Base-by-base conservation (phyloP, 768 basidiomycete species). In the Lactifluus volemus region DNA sequence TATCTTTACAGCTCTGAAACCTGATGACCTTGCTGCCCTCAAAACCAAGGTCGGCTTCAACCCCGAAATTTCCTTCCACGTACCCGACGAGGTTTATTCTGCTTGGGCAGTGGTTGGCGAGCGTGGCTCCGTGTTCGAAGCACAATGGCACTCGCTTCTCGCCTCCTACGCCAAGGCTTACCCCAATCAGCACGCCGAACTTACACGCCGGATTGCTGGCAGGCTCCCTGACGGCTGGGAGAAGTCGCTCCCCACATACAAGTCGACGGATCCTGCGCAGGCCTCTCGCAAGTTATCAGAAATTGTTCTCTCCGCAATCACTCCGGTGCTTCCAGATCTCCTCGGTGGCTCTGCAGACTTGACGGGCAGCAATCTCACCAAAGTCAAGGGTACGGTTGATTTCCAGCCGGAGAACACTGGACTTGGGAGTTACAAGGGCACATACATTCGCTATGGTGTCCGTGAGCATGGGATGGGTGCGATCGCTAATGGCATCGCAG, bases 401-500 rank as follows among this genome's bases (percentile, higher is more conserved):
- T 96, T 98, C 86, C 95, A 98, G 74, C 89, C 83, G 45, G 88
- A 89, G 19, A 84, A 79, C 76, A 94, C 91, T 19, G 84, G 84
- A 36, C 80, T 96, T 48, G 95, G 95, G 60, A 79, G 72, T 61
- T 96, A 93, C 74, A 75, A 84, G 59, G 95, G 95, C 55, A 88
- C 86, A 50, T 97, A 98, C 73, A 84, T 98, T 72, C 89, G 94
- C 58, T 98, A 89, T 77, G 95, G 95, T 82, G 93, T 98, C 59
- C 90, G 95, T 74, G 95, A 98, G 74, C 95, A 98, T 74, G 95
- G 79, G 67, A 98, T 97, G 94, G 90, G 88, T 68, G 95, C 94
- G 57, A 93, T 98, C 68, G 91, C 86, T 66, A 97, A 97, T 73
- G 94, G 94, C 71, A 73, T 95, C 63, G 73, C 79, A 63, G 94